phyloP scores from a whole-genome alignment of 2,329 filamentous ascomycete genomes.

The Zasmidium cellare region DNA sequence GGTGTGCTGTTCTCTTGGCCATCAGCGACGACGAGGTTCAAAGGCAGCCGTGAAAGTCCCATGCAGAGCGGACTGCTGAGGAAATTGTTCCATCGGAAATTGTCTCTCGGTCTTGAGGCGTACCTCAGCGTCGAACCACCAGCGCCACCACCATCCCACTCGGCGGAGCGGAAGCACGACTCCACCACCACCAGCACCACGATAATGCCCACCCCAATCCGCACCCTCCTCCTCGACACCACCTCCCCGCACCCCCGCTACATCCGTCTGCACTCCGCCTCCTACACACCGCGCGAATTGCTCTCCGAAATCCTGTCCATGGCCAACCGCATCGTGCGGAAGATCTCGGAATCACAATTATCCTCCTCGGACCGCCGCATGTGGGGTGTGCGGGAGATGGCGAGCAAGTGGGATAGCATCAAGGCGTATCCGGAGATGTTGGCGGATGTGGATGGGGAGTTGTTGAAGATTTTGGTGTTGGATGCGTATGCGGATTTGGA shows the following conservation, averaged over 20 bases:
- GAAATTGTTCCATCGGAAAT: no score
- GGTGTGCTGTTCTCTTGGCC: no score
- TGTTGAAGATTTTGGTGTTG: constrained; percentile 22
- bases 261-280: constrained; percentile 17
- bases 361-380: constrained; percentile 12
- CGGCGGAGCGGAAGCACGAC: neutral
- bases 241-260: constrained; percentile 13
- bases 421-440: constrained; percentile 22
- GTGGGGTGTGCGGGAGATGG: constrained; percentile 19
- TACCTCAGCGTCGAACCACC: neutral
- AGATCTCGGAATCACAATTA: constrained; percentile 14
- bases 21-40: no score
- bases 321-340: constrained; percentile 14
- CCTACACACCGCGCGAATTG: constrained; percentile 14
- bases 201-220: constrained; percentile 15
- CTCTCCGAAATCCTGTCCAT: constrained; percentile 18
- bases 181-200: neutral
- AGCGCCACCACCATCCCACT: neutral
- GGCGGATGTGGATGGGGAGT: constrained; percentile 16
- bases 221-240: constrained; percentile 14
- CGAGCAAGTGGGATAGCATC: constrained; percentile 22
- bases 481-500: constrained; percentile 21
- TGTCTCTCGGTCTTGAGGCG: no score
- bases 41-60: no score
- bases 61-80: no score